These are phyloP conservation scores for Centaurea solstitialis DNA, from an alignment of 129 eudicot species.

Conservation along the genomic window DNA sequence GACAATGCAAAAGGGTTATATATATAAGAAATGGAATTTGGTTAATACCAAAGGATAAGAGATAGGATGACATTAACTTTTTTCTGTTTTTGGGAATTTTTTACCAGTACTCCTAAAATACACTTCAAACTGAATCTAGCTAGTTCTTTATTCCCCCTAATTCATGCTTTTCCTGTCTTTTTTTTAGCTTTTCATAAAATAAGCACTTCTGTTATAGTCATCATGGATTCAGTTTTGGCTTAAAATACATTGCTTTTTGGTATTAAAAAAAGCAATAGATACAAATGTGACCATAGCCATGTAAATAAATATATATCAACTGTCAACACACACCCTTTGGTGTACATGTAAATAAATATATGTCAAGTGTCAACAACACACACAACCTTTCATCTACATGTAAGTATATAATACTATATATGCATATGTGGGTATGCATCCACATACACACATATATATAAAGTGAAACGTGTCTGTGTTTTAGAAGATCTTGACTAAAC, in stretches of 20 bases:
- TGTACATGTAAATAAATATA: background rate
- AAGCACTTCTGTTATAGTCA: background rate
- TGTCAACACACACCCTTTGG: conserved; percentile 2
- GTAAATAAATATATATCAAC: background rate
- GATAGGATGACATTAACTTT: background rate
- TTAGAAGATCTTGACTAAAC: conserved; percentile 26
- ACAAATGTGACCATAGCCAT: background rate
- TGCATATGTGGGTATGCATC: conserved; percentile 15
- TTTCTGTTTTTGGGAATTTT: background rate
- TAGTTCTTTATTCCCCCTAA: background rate
- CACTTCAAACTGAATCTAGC: background rate
- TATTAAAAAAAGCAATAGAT: background rate
- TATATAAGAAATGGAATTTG: background rate
- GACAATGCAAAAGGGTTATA: background rate
- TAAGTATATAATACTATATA: background rate
- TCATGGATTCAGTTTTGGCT: background rate
- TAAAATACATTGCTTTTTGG: background rate
- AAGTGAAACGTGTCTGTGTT: conserved; percentile 36
- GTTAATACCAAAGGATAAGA: background rate
- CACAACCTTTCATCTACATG: too few species aligned
- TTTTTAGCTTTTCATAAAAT: background rate
- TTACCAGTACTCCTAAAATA: background rate
- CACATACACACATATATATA: conserved; percentile 16
- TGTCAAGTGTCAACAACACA: too few species aligned
- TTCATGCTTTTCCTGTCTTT: background rate